Base-by-base conservation (phyloP, 352 stramenopile genomes). In the Pythium rhizo-oryzae region DNA sequence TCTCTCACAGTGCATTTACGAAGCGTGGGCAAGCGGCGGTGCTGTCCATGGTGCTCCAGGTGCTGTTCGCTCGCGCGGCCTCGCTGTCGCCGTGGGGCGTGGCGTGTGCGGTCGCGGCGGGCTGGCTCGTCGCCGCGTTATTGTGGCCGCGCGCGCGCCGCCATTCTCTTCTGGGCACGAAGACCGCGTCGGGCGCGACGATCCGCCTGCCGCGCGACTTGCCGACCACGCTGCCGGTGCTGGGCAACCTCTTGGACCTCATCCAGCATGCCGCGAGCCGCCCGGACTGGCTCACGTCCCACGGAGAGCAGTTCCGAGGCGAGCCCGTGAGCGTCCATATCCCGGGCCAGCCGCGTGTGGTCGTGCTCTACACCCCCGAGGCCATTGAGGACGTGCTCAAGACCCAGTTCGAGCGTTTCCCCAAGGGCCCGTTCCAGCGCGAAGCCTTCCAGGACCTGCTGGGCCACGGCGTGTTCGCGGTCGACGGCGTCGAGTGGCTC, bases 251-350 rank as follows among this genome's bases (percentile, higher is more conserved):
- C 12, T 39, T 85, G 15, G 67, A 82, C 19, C 55, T 81, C 23
- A 65, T 84, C 18, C 33, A 58, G 8, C 70, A 76, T 49, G 37
- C 74, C 12, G 28, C 64, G 0, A 44, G 65, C 30, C 60, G 75
- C 21, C 78, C 84, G 39, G 82, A 90, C 63, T 90, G 80, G 78
- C 74, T 80, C 4, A 23, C 68, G 7, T 55, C 46, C 28, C 35
- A 77, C 18, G 83, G 76, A 46, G 37, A 56, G 43, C 65, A 78
- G 24, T 66, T 75, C 61, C 43, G 72, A 23, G 72, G 74, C 7
- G 56, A 59, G 4, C 63, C 74, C 5, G 80, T 72, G 71, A 13
- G 69, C 50, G 62, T 82, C n/a, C 50, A 72, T 23, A 68, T 82
- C 9, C 41, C 77, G 0, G 78, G 76, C 16, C 62, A 51, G 13